phyloP scores from a whole-genome alignment of 768 basidiomycete species.

The Pisolithus orientalis region DNA sequence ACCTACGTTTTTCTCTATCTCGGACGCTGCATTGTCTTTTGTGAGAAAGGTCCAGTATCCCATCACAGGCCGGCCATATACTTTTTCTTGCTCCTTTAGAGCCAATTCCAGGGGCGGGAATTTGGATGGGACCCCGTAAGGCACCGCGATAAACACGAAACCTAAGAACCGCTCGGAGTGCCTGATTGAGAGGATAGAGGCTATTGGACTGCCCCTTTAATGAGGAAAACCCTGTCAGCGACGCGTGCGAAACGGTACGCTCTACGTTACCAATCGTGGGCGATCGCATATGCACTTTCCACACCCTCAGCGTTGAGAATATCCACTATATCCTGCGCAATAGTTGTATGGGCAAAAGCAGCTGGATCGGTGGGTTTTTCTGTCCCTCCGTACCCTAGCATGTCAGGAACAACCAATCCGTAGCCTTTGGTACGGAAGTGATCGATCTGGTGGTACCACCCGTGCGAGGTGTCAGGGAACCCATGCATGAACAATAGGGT shows the following conservation, averaged over 20 bases:
- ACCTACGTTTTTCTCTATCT: conserved; percentile 32
- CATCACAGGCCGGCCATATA: conserved; percentile 31
- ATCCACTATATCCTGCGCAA: conserved; percentile 31
- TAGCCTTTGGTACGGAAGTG: conserved; percentile 36
- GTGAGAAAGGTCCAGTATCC: conserved; percentile 39
- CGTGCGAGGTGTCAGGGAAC: conserved; percentile 36
- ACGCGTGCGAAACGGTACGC: background rate
- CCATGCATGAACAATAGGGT: conserved; percentile 42
- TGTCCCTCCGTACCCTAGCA: conserved; percentile 42
- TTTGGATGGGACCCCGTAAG: conserved; percentile 25
- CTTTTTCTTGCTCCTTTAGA: conserved; percentile 20
- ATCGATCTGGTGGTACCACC: conserved; percentile 37
- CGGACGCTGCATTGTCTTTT: conserved; percentile 22
- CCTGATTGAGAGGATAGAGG: conserved; percentile 32
- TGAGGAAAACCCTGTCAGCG: background rate
- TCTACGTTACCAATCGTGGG: conserved; percentile 34
- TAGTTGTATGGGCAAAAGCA: conserved; percentile 20
- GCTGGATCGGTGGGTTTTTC: conserved; percentile 31
- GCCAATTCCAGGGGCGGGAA: conserved; percentile 22
- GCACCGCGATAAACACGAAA: conserved; percentile 31
- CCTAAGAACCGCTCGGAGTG: conserved; percentile 36
- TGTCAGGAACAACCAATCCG: conserved; percentile 40
- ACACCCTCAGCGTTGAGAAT: conserved; percentile 33
- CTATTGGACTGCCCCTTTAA: conserved; percentile 30
- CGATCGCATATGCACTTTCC: conserved; percentile 28